Evolutionary conservation across 2,329 filamentous ascomycete species (phyloP).

Genomic region (Claviceps spartinae): DNA sequence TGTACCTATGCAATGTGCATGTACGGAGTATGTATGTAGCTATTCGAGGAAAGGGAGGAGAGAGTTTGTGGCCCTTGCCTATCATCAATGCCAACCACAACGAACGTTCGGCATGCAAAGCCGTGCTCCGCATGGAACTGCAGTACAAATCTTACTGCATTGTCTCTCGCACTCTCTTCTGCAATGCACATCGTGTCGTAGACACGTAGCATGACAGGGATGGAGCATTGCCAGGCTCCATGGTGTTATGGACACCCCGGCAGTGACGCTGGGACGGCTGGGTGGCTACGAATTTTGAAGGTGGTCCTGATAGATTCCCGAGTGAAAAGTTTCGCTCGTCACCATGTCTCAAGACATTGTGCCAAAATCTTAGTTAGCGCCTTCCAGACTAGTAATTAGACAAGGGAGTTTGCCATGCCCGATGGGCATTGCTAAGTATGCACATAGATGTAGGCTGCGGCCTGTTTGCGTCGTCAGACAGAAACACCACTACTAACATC

Average conservation of each 20-base stretch:
- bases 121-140: background rate
- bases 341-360: slow-evolving; percentile 4
- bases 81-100: slow-evolving; percentile 1
- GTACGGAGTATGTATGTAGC: background rate
- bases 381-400: background rate
- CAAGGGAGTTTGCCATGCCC: background rate
- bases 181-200: slow-evolving; percentile 3
- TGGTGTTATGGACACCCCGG: slow-evolving; percentile 9
- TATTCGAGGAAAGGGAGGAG: background rate
- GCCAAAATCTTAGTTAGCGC: background rate
- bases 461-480: background rate
- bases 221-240: slow-evolving; percentile 9
- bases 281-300: slow-evolving; percentile 5
- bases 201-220: slow-evolving; percentile 8
- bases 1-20: background rate
- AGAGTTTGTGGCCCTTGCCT: background rate
- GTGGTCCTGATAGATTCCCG: slow-evolving; percentile 4
- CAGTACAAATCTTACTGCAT: slow-evolving; percentile 1
- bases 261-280: slow-evolving; percentile 8
- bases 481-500: background rate
- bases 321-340: slow-evolving; percentile 5
- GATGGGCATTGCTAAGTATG: background rate
- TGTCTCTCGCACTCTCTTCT: background rate
- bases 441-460: too few relatives aligned
- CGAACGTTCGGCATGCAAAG: background rate